Conservation (phyloP, 768 basidiomycete genomes). For the Gymnopilus junonius region DNA sequence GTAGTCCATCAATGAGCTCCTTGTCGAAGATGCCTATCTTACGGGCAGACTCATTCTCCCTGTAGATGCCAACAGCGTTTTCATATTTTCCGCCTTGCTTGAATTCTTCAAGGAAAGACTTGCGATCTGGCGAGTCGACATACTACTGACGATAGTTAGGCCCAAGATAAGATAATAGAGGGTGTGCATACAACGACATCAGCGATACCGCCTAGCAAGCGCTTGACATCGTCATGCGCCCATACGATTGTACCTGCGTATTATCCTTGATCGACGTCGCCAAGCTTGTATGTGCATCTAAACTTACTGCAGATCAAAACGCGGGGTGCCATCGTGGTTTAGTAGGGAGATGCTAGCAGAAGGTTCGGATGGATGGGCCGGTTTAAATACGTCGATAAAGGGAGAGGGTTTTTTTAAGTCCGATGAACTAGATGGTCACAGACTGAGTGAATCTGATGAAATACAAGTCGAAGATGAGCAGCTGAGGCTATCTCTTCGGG, state of each 20-base stretch:
- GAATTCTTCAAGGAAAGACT: slow-evolving; percentile 70
- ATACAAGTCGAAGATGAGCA: not conserved
- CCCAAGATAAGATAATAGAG: not conserved
- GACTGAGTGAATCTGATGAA: not conserved
- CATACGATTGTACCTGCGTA: slow-evolving; percentile 70
- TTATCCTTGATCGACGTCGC: not conserved
- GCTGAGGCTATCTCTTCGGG: not conserved
- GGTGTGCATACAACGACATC: slow-evolving; percentile 71
- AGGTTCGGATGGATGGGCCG: not conserved
- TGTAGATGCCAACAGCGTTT: slow-evolving; percentile 76
- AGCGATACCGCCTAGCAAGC: slow-evolving; percentile 67
- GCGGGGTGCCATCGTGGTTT: slow-evolving; percentile 24
- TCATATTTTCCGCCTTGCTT: slow-evolving; percentile 73
- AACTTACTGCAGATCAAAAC: slow-evolving; percentile 44
- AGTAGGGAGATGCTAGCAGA: not conserved
- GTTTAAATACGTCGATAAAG: not conserved
- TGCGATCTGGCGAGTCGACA: slow-evolving; percentile 62
- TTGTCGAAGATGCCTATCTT: slow-evolving; percentile 80
- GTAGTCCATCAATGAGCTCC: slow-evolving; percentile 72
- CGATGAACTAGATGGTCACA: not conserved
- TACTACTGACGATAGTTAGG: slow-evolving; percentile 29
- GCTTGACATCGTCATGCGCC: slow-evolving; percentile 76
- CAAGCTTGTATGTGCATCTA: not conserved
- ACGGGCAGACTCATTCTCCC: slow-evolving; percentile 68
- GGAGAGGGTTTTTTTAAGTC: not conserved